These are phyloP conservation scores for Jacaranda mimosifolia DNA, from an alignment of 257 asterid species.

Conservation along the genomic window DNA sequence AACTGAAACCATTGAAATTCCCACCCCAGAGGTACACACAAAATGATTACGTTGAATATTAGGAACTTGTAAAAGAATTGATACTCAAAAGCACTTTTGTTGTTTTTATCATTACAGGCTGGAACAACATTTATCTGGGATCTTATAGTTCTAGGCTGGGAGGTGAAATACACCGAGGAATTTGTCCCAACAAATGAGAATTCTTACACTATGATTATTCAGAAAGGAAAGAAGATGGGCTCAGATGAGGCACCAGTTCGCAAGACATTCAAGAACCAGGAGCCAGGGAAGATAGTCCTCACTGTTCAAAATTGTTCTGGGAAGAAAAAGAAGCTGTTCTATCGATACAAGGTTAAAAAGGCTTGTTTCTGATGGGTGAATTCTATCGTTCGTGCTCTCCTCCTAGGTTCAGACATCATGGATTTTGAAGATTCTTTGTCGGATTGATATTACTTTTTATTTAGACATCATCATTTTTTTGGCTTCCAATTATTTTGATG, in stretches of 20 bases:
- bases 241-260: slow-evolving; percentile 56
- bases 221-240: slow-evolving; percentile 67
- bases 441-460: slow-evolving; percentile 38
- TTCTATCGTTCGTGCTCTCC: background rate
- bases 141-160: slow-evolving; percentile 67
- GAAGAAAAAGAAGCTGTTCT: slow-evolving; percentile 77
- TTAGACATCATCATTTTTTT: slow-evolving; percentile 25
- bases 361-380: slow-evolving; percentile 47
- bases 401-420: background rate
- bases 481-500: slow-evolving; percentile 11
- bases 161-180: slow-evolving; percentile 77
- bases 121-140: slow-evolving; percentile 81
- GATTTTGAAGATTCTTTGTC: slow-evolving; percentile 40
- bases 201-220: slow-evolving; percentile 75
- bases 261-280: slow-evolving; percentile 74
- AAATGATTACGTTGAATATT: background rate
- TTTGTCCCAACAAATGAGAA: slow-evolving; percentile 69
- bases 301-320: slow-evolving; percentile 64
- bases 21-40: slow-evolving; percentile 64
- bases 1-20: slow-evolving; percentile 68
- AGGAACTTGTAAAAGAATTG: background rate
- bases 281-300: slow-evolving; percentile 68
- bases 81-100: background rate
- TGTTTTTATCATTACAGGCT: slow-evolving; percentile 45
- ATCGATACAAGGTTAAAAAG: slow-evolving; percentile 68